Evolutionary conservation across 495 filamentous ascomycete genomes (phyloP), one percentile per base, ranked within the genome.

Genomic region (Lophium mytilinum): DNA sequence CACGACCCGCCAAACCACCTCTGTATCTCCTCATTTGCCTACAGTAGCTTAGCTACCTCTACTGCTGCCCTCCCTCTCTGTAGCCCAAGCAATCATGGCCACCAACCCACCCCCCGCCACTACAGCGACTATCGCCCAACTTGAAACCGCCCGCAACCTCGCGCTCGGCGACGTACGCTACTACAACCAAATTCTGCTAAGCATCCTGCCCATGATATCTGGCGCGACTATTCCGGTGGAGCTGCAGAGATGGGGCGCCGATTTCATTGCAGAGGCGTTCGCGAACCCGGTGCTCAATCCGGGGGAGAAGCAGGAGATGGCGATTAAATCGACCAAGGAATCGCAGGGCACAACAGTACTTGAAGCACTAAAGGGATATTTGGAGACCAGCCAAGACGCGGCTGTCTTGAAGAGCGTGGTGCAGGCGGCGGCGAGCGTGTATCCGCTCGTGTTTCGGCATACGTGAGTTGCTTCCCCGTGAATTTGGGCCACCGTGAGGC

Each of bases 201-300:
- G 87, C 24, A 88, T 95, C 54, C 78, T 96, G 4, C 89, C 90
- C 19, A 89, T 97, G 66, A 85, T 96, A 65, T 80, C 86, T n/a
- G 75, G 78, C 50, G 75, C 86, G 43, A 76, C 77, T 19, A 40
- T 53, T 1, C 41, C 50, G 40, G 70, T 95, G 17, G 88, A 95
- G 71, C 73, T 96, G 62, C 85, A 89, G 71, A 78, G 91, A 84
- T 99, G 94, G 94, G 94, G 90, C 19, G 83, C 90, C 19, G 90
- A 96, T 24, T 99, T 99, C 69, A 76, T 99, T 37, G 92, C 94
- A 39, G 93, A 99, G 76, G 88, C 90, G 4, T 96, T 99, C 72
- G 84, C 94, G 17, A 90, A 86, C 43, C 93, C 93, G 12, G 80
- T 83, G 36, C 75, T 97, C 62, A 69, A 80, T 53, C 72, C 75